Conservation (phyloP, 2,329 filamentous ascomycete species). For the Fulvia fulva region DNA sequence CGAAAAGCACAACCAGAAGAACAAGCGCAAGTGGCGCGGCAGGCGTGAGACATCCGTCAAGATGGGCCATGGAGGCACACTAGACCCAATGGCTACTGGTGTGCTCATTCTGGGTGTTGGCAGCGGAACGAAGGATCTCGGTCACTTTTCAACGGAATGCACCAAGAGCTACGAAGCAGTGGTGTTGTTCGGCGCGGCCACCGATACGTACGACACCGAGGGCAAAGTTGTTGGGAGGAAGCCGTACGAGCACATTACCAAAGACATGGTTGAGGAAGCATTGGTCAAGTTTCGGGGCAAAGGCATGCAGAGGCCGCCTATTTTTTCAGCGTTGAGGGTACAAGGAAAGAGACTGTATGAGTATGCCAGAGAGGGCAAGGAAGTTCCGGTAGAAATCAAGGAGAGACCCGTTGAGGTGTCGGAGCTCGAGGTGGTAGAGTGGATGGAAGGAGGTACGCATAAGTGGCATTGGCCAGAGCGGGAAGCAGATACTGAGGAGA, state of each 20-base stretch:
- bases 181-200: conserved; percentile 84
- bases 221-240: conserved; percentile 77
- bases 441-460: conserved; percentile 76
- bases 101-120: conserved; percentile 87
- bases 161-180: conserved; percentile 91
- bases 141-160: conserved; percentile 70
- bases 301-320: conserved; percentile 82
- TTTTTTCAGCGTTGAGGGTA: conserved; percentile 90
- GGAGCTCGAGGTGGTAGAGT: conserved; percentile 78
- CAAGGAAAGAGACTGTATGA: conserved; percentile 94
- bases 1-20: conserved; percentile 58
- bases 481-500: conserved; percentile 72
- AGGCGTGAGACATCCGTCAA: conserved; percentile 69
- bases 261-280: conserved; percentile 70
- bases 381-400: conserved; percentile 80
- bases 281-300: conserved; percentile 72
- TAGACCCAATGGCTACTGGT: conserved; percentile 90
- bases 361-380: conserved; percentile 85
- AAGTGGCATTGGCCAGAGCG: conserved; percentile 72
- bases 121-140: conserved; percentile 77
- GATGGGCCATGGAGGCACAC: conserved; percentile 91
- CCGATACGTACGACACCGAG: conserved; percentile 84
- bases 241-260: conserved; percentile 76
- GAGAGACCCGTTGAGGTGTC: conserved; percentile 73
- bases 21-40: conserved; percentile 46